Evolutionary conservation across 2,329 filamentous ascomycete species (phyloP).

Genomic region (Lasiodiplodia hormozganensis): DNA sequence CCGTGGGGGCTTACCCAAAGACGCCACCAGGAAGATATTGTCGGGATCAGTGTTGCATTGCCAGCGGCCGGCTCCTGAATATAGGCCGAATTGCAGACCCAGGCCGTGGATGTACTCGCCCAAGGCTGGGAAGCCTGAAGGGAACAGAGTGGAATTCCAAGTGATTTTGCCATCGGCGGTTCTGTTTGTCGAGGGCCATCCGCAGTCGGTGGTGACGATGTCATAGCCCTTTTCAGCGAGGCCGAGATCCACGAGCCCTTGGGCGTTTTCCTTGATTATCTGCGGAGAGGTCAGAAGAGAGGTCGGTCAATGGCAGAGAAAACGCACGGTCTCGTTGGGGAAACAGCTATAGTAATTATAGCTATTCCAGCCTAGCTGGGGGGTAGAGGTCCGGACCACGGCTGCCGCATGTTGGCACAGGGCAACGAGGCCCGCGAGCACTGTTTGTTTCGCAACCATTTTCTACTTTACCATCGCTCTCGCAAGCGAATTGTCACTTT

Average conservation of each 20-base stretch:
- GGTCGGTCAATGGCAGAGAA: not conserved
- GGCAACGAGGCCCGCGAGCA: not conserved
- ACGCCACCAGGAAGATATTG: conserved; percentile 55
- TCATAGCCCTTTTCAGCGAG: conserved; percentile 62
- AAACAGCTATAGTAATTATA: conserved; percentile 64
- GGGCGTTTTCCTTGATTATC: conserved; percentile 59
- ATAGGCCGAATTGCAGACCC: conserved; percentile 61
- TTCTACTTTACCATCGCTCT: not conserved
- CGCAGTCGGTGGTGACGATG: conserved; percentile 65
- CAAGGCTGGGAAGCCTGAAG: conserved; percentile 57
- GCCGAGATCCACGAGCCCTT: conserved; percentile 61
- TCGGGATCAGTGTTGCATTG: conserved; percentile 41
- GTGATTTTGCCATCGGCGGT: conserved; percentile 55
- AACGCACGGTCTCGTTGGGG: conserved; percentile 49
- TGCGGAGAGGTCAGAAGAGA: not conserved
- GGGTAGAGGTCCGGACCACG: conserved; percentile 35
- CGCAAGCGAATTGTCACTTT: conserved; percentile 7
- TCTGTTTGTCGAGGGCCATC: conserved; percentile 57
- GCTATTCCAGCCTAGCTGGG: conserved; percentile 61
- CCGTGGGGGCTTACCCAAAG: conserved; percentile 45
- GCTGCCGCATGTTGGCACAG: conserved; percentile 1
- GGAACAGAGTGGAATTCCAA: conserved; percentile 60
- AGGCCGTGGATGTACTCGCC: conserved; percentile 59
- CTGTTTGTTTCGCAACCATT: not conserved
- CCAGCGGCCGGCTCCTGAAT: conserved; percentile 51